Percentiles rank a stretch among this genome's conserved stretches.
These are phyloP conservation scores for Aspergillus hiratsukae DNA, from an alignment of 2,329 filamentous ascomycete genomes.

Conservation along the genomic window DNA sequence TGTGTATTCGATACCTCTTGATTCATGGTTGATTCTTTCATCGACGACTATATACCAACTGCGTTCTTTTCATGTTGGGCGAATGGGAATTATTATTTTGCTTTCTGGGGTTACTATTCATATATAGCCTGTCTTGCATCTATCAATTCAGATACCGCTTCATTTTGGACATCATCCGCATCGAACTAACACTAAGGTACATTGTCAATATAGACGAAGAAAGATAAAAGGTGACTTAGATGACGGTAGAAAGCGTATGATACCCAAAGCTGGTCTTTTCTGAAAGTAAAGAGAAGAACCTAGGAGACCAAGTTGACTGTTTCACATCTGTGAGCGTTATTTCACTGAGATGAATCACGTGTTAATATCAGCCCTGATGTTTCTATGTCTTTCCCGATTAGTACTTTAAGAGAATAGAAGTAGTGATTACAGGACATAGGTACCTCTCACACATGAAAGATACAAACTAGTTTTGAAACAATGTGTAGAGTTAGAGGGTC, in stretches of 20 bases:
- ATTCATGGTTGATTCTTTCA: constrained; percentile 7
- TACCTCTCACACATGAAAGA: neutral
- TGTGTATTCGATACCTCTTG: constrained; percentile 5
- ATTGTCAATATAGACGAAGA: neutral
- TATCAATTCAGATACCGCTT: neutral
- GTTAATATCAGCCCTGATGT: neutral
- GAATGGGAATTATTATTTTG: constrained; percentile 8
- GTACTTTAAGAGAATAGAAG: neutral
- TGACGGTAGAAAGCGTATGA: neutral
- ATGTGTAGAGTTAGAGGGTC: neutral
- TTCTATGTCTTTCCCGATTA: neutral
- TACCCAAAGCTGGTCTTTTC: neutral
- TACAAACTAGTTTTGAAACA: neutral
- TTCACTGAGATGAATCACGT: neutral
- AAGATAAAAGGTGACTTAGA: neutral
- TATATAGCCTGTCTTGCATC: neutral
- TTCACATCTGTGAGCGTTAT: neutral
- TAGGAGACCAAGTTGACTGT: neutral
- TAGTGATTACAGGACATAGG: neutral
- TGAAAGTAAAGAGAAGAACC: neutral
- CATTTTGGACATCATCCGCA: neutral
- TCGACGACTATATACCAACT: constrained; percentile 17
- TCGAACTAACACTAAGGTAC: neutral
- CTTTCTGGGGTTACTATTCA: neutral
- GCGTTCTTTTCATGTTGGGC: constrained; percentile 13